Conservation (phyloP, 768 basidiomycete genomes). For the Amanita polypyramis region DNA sequence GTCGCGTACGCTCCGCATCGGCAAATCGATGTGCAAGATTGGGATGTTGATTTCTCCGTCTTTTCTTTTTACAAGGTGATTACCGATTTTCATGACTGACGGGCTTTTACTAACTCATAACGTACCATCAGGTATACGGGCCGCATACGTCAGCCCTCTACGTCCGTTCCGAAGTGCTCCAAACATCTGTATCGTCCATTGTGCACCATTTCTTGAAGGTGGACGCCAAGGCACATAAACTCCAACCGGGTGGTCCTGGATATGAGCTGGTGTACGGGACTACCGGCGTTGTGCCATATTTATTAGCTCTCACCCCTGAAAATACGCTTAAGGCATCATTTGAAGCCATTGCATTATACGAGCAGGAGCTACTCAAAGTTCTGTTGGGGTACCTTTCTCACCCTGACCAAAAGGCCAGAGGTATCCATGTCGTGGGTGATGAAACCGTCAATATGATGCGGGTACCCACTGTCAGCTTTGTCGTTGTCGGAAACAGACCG, state of each 20-base stretch:
- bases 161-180: slow-evolving; percentile 37
- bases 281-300: slow-evolving; percentile 52
- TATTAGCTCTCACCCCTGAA: slow-evolving; percentile 45
- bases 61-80: slow-evolving; percentile 73
- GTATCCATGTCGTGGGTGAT: slow-evolving; percentile 60
- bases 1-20: slow-evolving; percentile 75
- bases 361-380: slow-evolving; percentile 43
- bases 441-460: slow-evolving; percentile 31
- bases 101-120: background rate
- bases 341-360: slow-evolving; percentile 48
- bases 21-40: slow-evolving; percentile 57
- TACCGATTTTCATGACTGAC: background rate
- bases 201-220: slow-evolving; percentile 62
- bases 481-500: slow-evolving; percentile 47
- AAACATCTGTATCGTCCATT: slow-evolving; percentile 42
- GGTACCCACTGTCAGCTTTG: slow-evolving; percentile 64
- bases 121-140: slow-evolving; percentile 51
- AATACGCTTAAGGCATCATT: slow-evolving; percentile 41
- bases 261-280: slow-evolving; percentile 61
- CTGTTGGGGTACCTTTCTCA: slow-evolving; percentile 47
- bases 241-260: slow-evolving; percentile 66
- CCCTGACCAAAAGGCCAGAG: slow-evolving; percentile 37
- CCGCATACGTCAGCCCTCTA: slow-evolving; percentile 63
- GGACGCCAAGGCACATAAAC: slow-evolving; percentile 39
- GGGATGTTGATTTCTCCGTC: slow-evolving; percentile 68